Base-by-base conservation (phyloP, 2,329 filamentous ascomycete genomes). In the Fusarium cyanostomum region DNA sequence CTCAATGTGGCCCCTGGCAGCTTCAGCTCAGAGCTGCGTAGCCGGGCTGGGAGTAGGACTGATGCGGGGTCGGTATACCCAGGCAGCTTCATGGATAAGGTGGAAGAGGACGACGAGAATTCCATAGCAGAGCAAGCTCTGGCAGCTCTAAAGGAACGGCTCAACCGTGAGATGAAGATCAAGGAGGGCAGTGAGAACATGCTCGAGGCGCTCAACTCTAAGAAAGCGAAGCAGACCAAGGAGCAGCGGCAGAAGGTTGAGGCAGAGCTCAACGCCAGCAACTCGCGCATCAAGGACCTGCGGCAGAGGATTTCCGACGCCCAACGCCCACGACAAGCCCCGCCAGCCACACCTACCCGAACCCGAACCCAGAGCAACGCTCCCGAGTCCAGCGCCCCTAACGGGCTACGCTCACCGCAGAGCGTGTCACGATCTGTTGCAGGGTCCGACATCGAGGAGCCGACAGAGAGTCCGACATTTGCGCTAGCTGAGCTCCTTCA, bases 141-240 rank as follows among this genome's bases (percentile, higher is more conserved):
- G 70, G 85, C 88, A 18, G 82, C 86, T 48, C 84, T 97, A 62
- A 89, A 90, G 71, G 94, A 97, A 70, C 87, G 90, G 72, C 89
- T 99, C 64, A 94, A 93, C 68, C 94, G 96, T 72, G 96, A 99
- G 79, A 89, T 94, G 80, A 98, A 98, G 82, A 98, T 99, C 74
- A 97, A 96, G 77, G 91, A 94, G 71, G 95, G 95, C 16, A 97
- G 94, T 56, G 95, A 99, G 81, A 99, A 99, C 75, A 89, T 99
- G 86, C 83, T 99, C 34, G 95, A 99, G 80, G 95, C 95, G 11
- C 80, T 99, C 66, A 92, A 97, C 75, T 86, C 89, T 39, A 99
- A 99, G 78, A 97, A 96, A 76, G 90, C 92, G 41, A 99, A 98
- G 79, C 94, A 98, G 75, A 91, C 91, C 63, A 96, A 94, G 74